A percentile compares a stretch with the other conserved stretches of the same genome.
These are phyloP conservation scores for Candida michaelii DNA, from an alignment of 805 yeast species.

Conservation along the genomic window DNA sequence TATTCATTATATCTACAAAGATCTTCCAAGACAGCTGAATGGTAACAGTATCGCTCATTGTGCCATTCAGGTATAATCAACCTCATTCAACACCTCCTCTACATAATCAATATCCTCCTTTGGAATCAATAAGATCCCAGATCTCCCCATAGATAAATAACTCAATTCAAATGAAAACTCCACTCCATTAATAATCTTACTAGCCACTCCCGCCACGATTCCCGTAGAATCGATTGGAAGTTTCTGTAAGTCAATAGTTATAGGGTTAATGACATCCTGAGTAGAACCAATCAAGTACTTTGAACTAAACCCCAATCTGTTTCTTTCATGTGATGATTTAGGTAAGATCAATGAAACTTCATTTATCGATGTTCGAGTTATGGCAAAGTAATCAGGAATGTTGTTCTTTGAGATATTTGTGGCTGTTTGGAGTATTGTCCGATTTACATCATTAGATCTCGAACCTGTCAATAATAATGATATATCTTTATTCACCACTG, in stretches of 20 bases:
- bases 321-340: constrained; percentile 34
- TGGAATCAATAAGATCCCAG: constrained; percentile 61
- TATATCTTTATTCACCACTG: constrained; percentile 39
- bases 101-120: constrained; percentile 44
- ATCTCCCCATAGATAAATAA: constrained; percentile 59
- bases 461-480: constrained; percentile 59
- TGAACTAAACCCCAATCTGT: constrained; percentile 39
- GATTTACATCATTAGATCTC: constrained; percentile 46
- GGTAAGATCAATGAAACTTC: constrained; percentile 53
- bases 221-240: constrained; percentile 64
- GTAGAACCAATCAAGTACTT: constrained; percentile 53
- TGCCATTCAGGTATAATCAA: constrained; percentile 9
- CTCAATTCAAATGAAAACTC: constrained; percentile 45
- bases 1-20: too few relatives aligned
- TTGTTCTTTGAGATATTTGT: constrained; percentile 31
- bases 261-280: constrained; percentile 57
- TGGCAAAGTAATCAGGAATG: constrained; percentile 48
- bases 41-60: too few relatives aligned
- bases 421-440: constrained; percentile 44
- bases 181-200: constrained; percentile 40
- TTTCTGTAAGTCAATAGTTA: constrained; percentile 51
- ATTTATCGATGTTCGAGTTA: constrained; percentile 50
- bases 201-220: constrained; percentile 65
- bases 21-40: too few relatives aligned
- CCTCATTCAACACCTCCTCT: constrained; percentile 19